phyloP scores from a whole-genome alignment of 163 green algal genomes.

The Volvox carteri region DNA sequence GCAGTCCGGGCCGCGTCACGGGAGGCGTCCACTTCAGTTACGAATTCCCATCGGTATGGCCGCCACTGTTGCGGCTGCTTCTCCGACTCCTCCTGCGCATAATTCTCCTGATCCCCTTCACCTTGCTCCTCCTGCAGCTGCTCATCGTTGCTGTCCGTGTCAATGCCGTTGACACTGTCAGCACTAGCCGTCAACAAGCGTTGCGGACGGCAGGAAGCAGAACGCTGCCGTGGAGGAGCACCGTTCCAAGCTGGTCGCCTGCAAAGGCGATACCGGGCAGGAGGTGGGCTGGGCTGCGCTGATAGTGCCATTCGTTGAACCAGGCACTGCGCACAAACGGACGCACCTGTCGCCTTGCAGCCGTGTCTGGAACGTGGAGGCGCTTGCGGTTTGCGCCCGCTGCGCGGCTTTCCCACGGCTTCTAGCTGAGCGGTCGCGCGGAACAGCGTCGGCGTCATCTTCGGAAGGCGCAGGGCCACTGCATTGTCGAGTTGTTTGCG shows the following conservation, averaged over 20 bases:
- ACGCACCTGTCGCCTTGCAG: not conserved
- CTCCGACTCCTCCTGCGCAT: not conserved
- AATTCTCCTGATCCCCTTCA: not conserved
- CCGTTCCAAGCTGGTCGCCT: not conserved
- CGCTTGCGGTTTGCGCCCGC: not conserved
- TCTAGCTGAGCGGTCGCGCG: not conserved
- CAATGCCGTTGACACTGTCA: not conserved
- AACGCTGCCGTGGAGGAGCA: not conserved
- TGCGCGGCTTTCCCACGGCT: not conserved
- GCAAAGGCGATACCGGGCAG: not conserved
- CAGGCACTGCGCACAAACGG: no score
- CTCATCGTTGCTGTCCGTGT: slow-evolving; percentile 1
- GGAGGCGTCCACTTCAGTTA: no score
- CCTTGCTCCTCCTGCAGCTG: not conserved
- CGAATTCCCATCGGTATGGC: no score
- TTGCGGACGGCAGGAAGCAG: not conserved
- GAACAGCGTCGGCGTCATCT: not conserved
- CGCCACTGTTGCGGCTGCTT: not conserved
- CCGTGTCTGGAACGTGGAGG: not conserved
- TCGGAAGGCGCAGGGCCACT: not conserved
- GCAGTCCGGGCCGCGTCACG: not conserved
- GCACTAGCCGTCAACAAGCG: not conserved
- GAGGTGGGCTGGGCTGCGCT: no score
- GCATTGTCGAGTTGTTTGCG: slow-evolving; percentile 4
- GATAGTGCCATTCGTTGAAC: no score